phyloP scores from a whole-genome alignment of 2,329 filamentous ascomycete genomes.

The Trichoderma brevicompactum region DNA sequence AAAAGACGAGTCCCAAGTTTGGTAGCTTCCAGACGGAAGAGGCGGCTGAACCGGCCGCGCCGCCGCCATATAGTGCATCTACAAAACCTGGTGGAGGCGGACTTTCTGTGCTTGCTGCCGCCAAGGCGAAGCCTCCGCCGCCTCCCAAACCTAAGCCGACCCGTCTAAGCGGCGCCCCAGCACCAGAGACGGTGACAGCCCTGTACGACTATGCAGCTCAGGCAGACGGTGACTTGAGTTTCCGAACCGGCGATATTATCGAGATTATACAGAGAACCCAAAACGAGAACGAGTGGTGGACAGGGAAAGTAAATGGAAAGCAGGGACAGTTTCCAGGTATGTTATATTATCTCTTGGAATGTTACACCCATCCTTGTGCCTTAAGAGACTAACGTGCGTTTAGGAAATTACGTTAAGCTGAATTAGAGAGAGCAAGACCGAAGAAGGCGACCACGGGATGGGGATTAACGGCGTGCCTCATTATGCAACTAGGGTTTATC shows the following conservation, averaged over 20 bases:
- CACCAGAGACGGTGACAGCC: conserved; percentile 80
- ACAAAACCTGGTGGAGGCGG: conserved; percentile 23
- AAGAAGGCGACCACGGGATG: background rate
- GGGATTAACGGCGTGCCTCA: conserved; percentile 30
- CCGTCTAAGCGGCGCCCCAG: conserved; percentile 66
- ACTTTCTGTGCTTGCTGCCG: conserved; percentile 52
- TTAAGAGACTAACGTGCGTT: background rate
- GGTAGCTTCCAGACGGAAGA: conserved; percentile 47
- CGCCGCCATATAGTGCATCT: conserved; percentile 69
- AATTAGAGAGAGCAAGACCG: conserved; percentile 10
- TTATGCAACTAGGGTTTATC: background rate
- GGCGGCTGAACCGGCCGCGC: conserved; percentile 57
- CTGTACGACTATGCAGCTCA: conserved; percentile 97
- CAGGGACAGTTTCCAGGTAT: conserved; percentile 94
- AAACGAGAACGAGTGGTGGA: conserved; percentile 98
- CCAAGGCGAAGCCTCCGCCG: conserved; percentile 71
- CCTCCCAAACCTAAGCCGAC: conserved; percentile 78
- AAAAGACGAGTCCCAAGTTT: conserved; percentile 43
- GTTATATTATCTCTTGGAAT: background rate
- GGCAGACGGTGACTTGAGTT: conserved; percentile 91
- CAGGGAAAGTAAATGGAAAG: conserved; percentile 76
- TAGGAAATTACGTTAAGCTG: conserved; percentile 29
- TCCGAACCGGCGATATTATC: conserved; percentile 82
- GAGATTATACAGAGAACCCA: conserved; percentile 83
- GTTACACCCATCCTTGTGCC: background rate